Evolutionary conservation across 441 rosid species (phyloP), one percentile per base, ranked within the genome.

Genomic region (Gossypium aridum): DNA sequence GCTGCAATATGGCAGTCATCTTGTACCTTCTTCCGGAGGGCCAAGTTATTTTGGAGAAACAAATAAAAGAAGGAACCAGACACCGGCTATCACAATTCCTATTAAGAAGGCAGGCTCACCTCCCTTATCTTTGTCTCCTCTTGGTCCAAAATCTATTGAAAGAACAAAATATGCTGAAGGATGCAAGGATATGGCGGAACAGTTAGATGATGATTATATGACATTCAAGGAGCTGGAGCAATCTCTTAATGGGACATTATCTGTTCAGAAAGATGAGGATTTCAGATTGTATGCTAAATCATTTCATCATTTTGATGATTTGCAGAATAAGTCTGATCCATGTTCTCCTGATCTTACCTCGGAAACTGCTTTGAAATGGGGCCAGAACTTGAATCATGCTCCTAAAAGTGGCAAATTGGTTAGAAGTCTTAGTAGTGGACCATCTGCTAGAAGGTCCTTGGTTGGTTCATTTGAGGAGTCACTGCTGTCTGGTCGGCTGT

Each of bases 401-500:
- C 31, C 78, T 75, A 80, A 72, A 63, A 67, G 71, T 64, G 76
- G 74, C 64, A 86, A 83, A 74, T 57, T 80, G 61, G 34, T 62
- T 26, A 80, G 85, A 80, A 73, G 79, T 67, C 78, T 76, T 47
- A 56, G 80, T 47, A 51, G 80, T 37, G 83, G 85, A 22, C 61
- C 75, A 62, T 74, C 86, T 9, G 84, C 83, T 72, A 86, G 80
- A 78, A 83, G 92, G 81, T 85, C 87, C 37, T 83, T 88, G 81
- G 77, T 86, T 66, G 92, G 92, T 70, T 88, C 92, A 45, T 88
- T 88, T 83, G 92, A 88, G 88, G 90, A 88, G 74, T 88, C 92
- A n/a, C 64, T 88, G 66, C 74, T 88, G 39, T 85, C 92, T 49
- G 92, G 92, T 68, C 80, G 85, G 63, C 76, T 88, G 65, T 76